Base-by-base conservation (phyloP, 2,329 filamentous ascomycete species). In the Monilinia fructigena region DNA sequence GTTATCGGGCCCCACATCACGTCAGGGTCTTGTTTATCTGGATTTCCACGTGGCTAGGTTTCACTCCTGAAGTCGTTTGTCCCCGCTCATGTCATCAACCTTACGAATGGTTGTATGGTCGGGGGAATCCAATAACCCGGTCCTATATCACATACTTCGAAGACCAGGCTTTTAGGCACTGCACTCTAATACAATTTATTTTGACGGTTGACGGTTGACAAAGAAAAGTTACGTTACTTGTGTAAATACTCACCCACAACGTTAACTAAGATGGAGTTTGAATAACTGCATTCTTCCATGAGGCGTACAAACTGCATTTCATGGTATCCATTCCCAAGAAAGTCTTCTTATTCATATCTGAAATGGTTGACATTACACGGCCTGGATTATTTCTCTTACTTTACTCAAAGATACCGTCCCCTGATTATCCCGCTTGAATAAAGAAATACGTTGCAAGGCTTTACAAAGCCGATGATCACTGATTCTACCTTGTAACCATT, bases 401-500 rank as follows among this genome's bases (percentile, higher is more conserved):
- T 31, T 47, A n/a, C 55, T 28, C 18, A 58, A 58, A n/a, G 40
- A 47, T 31, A 58, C 42, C 10, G 10, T 31, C 3, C 40, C 40
- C 40, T 20, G 4, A 14, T 58, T 58, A 40, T 12, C 31, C 26
- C 40, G 55, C 40, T 58, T 58, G 18, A 58, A 31, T 3, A n/a
- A n/a, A 47, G 55, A 58, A 58, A 58, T 58, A 7, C 26, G 16
- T 31, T 47, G 55, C 26, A 58, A 0, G 16, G 55, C 18, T 58
- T 31, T 10, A 23, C 55, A 12, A 28, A 58, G 55, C 6, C 40
- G 55, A 58, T 28, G 23, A 31, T 58, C 40, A 58, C 23, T 58
- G 5, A 58, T 45, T 31, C 55, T 42, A 14, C 23, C 40, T 18
- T 58, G 55, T 6, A 69, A n/a, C 69, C 69, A 70, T 40, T 69